These are phyloP conservation scores for Fusarium sulawesiense DNA, from an alignment of 2,329 filamentous ascomycete species.

Conservation along the genomic window DNA sequence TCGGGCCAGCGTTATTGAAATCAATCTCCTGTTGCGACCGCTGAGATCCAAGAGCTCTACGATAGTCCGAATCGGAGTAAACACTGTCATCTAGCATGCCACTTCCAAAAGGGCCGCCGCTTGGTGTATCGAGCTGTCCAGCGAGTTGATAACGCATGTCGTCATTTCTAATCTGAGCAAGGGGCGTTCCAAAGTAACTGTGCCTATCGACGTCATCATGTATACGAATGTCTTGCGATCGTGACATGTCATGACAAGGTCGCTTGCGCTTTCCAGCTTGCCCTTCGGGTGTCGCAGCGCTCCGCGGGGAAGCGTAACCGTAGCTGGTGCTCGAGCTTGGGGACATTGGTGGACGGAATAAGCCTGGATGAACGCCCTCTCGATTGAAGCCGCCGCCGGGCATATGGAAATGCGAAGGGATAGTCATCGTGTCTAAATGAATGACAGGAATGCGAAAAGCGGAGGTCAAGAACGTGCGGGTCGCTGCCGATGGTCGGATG, in stretches of 20 bases:
- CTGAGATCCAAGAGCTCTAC: constrained; percentile 63
- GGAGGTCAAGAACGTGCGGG: constrained; percentile 4
- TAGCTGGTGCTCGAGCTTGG: constrained; percentile 56
- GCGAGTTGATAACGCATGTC: constrained; percentile 60
- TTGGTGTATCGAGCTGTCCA: constrained; percentile 64
- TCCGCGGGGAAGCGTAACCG: constrained; percentile 45
- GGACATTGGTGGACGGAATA: constrained; percentile 61
- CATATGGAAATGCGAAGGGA: constrained; percentile 51
- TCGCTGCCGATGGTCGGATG: constrained; percentile 5
- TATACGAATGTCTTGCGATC: constrained; percentile 40
- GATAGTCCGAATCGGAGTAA: constrained; percentile 68
- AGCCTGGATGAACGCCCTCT: constrained; percentile 57
- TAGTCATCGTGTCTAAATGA: constrained; percentile 41
- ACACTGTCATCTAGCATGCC: constrained; percentile 63
- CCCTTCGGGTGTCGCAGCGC: constrained; percentile 38
- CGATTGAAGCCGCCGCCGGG: constrained; percentile 51
- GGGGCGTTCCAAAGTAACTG: constrained; percentile 40
- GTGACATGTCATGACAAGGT: constrained; percentile 47
- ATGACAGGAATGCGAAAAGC: constrained; percentile 12
- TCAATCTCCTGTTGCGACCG: constrained; percentile 54
- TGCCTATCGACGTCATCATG: constrained; percentile 36
- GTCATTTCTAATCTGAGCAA: constrained; percentile 26
- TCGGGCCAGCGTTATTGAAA: constrained; percentile 48
- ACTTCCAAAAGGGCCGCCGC: constrained; percentile 47
- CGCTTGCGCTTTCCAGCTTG: constrained; percentile 61